Conservation (phyloP, 257 asterid species). For the Solanum bulbocastanum region DNA sequence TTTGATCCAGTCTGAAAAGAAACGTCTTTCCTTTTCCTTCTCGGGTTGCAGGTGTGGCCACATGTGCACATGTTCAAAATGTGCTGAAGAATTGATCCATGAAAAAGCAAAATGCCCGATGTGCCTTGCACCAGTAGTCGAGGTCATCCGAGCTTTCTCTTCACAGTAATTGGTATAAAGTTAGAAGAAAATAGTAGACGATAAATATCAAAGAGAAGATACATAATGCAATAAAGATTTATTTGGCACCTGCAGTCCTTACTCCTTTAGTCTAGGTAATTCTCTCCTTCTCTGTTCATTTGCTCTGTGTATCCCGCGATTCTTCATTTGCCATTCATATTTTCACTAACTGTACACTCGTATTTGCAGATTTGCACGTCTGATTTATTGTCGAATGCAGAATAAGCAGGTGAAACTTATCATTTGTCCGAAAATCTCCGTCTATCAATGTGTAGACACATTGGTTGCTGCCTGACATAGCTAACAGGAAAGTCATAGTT, state of each 20-base stretch:
- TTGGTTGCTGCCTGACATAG: not conserved
- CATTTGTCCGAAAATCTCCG: not conserved
- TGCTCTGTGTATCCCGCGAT: not conserved
- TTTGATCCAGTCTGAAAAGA: not conserved
- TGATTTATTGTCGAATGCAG: constrained; percentile 1
- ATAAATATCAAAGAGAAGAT: not conserved
- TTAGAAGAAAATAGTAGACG: not conserved
- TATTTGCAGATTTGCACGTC: constrained; percentile 3
- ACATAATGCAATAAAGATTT: constrained; percentile 1
- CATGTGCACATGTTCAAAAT: constrained; percentile 80
- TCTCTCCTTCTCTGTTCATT: not conserved
- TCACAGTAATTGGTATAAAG: constrained; percentile 20
- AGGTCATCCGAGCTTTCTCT: constrained; percentile 67
- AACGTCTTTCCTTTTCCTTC: not conserved
- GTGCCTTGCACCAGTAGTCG: constrained; percentile 76
- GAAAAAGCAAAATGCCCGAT: constrained; percentile 66
- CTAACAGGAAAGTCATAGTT: constrained; percentile 26
- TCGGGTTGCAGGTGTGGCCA: constrained; percentile 69
- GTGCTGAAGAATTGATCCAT: constrained; percentile 56
- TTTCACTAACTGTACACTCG: not conserved
- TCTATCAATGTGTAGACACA: not conserved
- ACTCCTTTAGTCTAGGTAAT: not conserved
- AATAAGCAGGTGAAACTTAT: not conserved
- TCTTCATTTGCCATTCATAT: not conserved
- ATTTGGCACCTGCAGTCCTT: not conserved